Evolutionary conservation across 1,284 basidiomycete genomes (phyloP).

Genomic region (Irpex sp.): DNA sequence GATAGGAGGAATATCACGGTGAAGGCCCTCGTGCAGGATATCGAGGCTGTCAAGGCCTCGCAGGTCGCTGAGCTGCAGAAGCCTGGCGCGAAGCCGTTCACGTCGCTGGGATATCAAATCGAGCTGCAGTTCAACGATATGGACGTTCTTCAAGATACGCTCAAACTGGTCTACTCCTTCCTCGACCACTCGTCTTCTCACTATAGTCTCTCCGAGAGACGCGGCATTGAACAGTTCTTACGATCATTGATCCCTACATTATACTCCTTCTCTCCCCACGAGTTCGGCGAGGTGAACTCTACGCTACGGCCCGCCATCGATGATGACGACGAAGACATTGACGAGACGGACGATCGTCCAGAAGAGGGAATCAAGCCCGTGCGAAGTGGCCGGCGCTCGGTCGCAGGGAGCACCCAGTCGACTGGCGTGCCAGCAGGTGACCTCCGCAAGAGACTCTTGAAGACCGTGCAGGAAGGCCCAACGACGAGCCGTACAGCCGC

Average conservation of each 20-base stretch:
- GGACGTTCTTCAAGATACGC: conserved; percentile 80
- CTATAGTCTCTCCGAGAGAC: conserved; percentile 76
- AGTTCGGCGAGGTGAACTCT: conserved; percentile 75
- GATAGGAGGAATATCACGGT: conserved; percentile 96
- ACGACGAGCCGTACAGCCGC: conserved; percentile 18
- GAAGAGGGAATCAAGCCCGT: conserved; percentile 24
- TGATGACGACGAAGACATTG: conserved; percentile 22
- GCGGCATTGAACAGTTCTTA: conserved; percentile 83
- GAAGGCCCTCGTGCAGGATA: conserved; percentile 87
- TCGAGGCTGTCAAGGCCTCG: conserved; percentile 76
- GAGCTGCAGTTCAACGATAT: conserved; percentile 80
- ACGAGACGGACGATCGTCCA: conserved; percentile 40
- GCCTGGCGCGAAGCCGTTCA: conserved; percentile 16
- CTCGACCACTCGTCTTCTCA: conserved; percentile 80
- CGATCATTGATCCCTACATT: conserved; percentile 83
- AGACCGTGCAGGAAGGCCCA: conserved; percentile 59
- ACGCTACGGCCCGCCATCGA: conserved; percentile 36
- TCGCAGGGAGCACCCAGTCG: conserved; percentile 34
- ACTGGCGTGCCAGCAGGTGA: conserved; percentile 62
- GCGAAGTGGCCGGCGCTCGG: conserved; percentile 36
- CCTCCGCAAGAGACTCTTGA: conserved; percentile 74
- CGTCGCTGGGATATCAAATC: conserved; percentile 67
- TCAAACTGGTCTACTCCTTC: conserved; percentile 89
- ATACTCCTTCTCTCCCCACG: conserved; percentile 72
- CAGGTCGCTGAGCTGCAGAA: conserved; percentile 45